Conservation (phyloP, 495 filamentous ascomycete species). For the Xylaria longipes region DNA sequence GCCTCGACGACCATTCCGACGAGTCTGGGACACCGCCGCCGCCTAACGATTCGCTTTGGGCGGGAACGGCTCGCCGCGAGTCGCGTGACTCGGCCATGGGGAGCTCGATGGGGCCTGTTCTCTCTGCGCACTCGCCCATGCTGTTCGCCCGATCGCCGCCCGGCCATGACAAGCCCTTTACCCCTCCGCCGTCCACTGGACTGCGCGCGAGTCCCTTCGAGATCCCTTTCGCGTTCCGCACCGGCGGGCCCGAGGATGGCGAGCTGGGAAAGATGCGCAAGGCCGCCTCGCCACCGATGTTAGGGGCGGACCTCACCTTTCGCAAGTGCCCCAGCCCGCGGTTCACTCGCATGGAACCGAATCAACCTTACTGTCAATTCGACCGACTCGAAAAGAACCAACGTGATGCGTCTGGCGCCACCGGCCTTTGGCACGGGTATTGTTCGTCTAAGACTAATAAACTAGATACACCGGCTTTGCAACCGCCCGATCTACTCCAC, state of each 20-base stretch:
- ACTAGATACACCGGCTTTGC: slow-evolving; percentile 43
- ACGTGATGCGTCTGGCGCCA: slow-evolving; percentile 53
- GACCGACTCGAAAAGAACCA: slow-evolving; percentile 57
- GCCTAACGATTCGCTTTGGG: slow-evolving; percentile 50
- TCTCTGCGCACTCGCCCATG: slow-evolving; percentile 46
- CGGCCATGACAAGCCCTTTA: slow-evolving; percentile 26
- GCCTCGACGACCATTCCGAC: slow-evolving; percentile 48
- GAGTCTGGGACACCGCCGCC: slow-evolving; percentile 52
- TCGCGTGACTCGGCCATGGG: slow-evolving; percentile 47
- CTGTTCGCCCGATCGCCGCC: slow-evolving; percentile 32
- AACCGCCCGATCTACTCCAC: slow-evolving; percentile 45
- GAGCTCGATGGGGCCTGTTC: slow-evolving; percentile 47
- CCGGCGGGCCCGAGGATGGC: slow-evolving; percentile 34
- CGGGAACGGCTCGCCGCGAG: slow-evolving; percentile 41
- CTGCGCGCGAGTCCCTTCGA: slow-evolving; percentile 42
- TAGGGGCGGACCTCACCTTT: slow-evolving; percentile 77
- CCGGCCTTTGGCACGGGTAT: slow-evolving; percentile 74
- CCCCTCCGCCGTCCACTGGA: slow-evolving; percentile 36
- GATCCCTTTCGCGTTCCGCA: slow-evolving; percentile 41
- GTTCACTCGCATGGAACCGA: slow-evolving; percentile 76
- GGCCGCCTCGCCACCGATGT: slow-evolving; percentile 79
- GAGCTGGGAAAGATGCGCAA: slow-evolving; percentile 45
- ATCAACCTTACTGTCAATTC: slow-evolving; percentile 34
- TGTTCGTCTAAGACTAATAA: slow-evolving; percentile 55
- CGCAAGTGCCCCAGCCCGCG: slow-evolving; percentile 79